A percentile compares a stretch with the other conserved stretches of the same genome.
Evolutionary conservation across 176 grass and related monocot species (phyloP).

Genomic region (Aegilops longissima): DNA sequence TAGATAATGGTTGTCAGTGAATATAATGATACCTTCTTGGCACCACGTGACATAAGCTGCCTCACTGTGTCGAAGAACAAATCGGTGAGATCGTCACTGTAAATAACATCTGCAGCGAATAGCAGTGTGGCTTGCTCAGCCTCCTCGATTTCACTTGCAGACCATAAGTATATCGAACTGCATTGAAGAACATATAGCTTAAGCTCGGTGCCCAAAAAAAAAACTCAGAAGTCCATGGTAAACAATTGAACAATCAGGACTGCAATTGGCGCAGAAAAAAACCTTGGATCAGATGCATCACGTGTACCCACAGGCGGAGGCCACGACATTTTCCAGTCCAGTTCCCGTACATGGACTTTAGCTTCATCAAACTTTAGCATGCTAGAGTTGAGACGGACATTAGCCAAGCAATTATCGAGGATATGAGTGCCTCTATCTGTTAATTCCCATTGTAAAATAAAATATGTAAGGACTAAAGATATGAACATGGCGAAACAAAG

Average conservation of each 20-base stretch:
- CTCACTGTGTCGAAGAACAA: slow-evolving; percentile 53
- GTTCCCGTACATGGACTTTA: slow-evolving; percentile 62
- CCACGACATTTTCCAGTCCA: slow-evolving; percentile 75
- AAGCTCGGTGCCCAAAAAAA: not conserved
- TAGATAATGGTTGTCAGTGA: not conserved
- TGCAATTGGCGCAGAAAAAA: not conserved
- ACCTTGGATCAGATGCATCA: slow-evolving; percentile 58
- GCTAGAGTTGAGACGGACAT: slow-evolving; percentile 58
- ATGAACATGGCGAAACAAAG: no score
- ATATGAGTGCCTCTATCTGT: slow-evolving; percentile 74
- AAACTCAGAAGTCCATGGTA: not conserved
- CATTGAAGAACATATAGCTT: not conserved
- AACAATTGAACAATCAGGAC: not conserved
- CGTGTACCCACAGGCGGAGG: slow-evolving; percentile 43
- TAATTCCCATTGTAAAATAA: slow-evolving; percentile 23
- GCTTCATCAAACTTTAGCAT: slow-evolving; percentile 54
- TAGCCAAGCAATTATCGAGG: slow-evolving; percentile 72
- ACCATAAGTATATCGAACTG: slow-evolving; percentile 55
- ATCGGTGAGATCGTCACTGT: slow-evolving; percentile 78
- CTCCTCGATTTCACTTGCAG: slow-evolving; percentile 57
- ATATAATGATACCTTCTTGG: slow-evolving; percentile 49
- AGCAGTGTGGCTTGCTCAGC: slow-evolving; percentile 63
- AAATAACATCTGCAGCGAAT: slow-evolving; percentile 86
- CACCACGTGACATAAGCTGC: slow-evolving; percentile 63
- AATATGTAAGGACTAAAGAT: slow-evolving; percentile 10